Base-by-base conservation (phyloP, 2,329 filamentous ascomycete genomes). In the Trichoderma sp. region DNA sequence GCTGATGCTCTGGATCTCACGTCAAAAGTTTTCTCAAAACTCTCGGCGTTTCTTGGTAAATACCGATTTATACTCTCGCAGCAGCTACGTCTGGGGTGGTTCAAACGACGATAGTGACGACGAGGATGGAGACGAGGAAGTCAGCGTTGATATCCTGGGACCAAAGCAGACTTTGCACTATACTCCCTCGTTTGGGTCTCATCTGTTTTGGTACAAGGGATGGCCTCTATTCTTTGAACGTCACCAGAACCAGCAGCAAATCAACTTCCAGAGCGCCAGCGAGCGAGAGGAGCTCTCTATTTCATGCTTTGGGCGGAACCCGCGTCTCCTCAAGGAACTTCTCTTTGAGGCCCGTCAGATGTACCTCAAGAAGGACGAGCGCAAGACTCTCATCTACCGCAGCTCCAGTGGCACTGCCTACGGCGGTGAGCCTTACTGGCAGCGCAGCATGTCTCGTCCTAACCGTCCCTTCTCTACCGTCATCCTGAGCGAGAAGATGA, bases 151-250 rank as follows among this genome's bases (percentile, higher is more conserved):
- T n/a, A 72, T 73, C 53, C 81, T 67, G 6, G 73, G 72, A 5
- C 72, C 82, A 74, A 86, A 85, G 76, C 88, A 87, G 78, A 74
- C 82, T 3, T 81, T 90, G 2, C 82, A 85, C 17, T 93, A 91
- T 80, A 93, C 91, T 0, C 92, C 92, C 0, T 87, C 88, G 0
- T 88, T 90, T 70, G 92, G 91, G 8, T 87, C 82, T 4, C 90
- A 93, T 78, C 88, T 87, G 76, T 93, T 94, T 80, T 91, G 88
- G 86, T 93, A 90, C 79, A 85, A 85, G 61, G 84, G 86, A 7
- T 84, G 84, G 6, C 80, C 89, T 1, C 82, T 93, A 34, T 81
- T 88, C 55, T 91, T 92, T 76, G 83, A 85, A 64, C 85, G 90
- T 12, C 79, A 79, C 11, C 81, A 85, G 73, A 85, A 85, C 76